Base-by-base conservation (phyloP, 139 green algal species). In the Volvox africanus region DNA sequence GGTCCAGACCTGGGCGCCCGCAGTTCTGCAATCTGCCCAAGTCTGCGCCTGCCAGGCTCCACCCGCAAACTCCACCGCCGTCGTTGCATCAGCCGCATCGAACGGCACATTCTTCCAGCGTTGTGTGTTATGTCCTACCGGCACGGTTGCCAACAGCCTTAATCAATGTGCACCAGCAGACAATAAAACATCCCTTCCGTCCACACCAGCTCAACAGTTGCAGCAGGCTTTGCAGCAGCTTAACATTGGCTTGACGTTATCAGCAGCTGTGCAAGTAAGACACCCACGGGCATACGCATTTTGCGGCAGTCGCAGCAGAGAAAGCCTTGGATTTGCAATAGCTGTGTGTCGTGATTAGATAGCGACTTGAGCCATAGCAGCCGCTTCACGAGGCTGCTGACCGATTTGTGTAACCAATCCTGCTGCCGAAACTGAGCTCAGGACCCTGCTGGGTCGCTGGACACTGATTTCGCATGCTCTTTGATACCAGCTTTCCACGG, bases 221-320 rank as follows among this genome's bases (percentile, higher is more conserved):
- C 19, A 18, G 36, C 33, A 24, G 24, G 89, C 78, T 24, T 50
- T 95, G 13, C 79, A 77, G 30, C 37, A 67, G 5, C 88, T 83
- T 12, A 77, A 81, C 30, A 61, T 92, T 12, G 81, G 80, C 33
- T 86, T 93, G 16, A 87, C 68, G 0, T 6, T 35, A 9, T 2
- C 68, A 18, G 86, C 75, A 61, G 93, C 93, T 18, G 93, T 89
- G 55, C 91, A 95, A 89, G 93, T 95, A 62, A 0, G 92, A 9
- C 9, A 55, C 44, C 44, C 44, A 55, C 44, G 9, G 44, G 44
- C 44, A 55, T 55, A 9, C 44, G 44, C 44, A 55, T 55, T 14
- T 55, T 55, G 44, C 44, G 5, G 44, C 44, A 55, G 44, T 55
- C 44, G 44, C 44, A 55, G 5, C 44, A 5, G 44, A 55, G 5